Conservation (phyloP, 2,329 filamentous ascomycete species). For the Fusarium multiceps region DNA sequence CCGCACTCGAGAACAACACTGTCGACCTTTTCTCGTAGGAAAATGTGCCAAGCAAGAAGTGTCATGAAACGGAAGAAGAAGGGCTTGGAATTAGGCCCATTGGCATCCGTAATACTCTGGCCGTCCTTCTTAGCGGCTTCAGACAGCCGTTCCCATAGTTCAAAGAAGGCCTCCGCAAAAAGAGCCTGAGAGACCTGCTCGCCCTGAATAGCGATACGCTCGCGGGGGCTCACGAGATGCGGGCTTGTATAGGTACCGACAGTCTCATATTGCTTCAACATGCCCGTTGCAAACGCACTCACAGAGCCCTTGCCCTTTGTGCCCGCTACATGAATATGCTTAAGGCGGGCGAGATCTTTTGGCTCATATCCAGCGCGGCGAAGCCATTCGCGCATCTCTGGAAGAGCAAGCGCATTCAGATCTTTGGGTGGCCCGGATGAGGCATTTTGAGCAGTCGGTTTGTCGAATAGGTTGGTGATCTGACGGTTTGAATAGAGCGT, state of each 20-base stretch:
- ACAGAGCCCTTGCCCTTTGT: conserved; percentile 96
- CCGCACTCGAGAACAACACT: conserved; percentile 91
- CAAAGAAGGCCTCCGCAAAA: conserved; percentile 84
- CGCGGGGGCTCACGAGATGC: conserved; percentile 83
- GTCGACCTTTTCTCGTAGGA: conserved; percentile 78
- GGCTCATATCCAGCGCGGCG: conserved; percentile 77
- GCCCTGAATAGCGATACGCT: conserved; percentile 85
- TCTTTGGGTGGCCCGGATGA: conserved; percentile 55
- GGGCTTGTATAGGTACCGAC: conserved; percentile 88
- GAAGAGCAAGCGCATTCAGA: conserved; percentile 79
- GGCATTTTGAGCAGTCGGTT: conserved; percentile 47
- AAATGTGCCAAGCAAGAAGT: conserved; percentile 86
- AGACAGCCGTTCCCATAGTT: conserved; percentile 77
- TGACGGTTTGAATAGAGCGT: conserved; percentile 83
- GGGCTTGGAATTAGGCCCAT: conserved; percentile 75
- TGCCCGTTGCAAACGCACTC: conserved; percentile 83
- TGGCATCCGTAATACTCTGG: conserved; percentile 55
- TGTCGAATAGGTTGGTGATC: conserved; percentile 64
- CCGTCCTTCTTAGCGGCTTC: conserved; percentile 52
- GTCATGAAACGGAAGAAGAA: conserved; percentile 95
- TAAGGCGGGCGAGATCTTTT: conserved; percentile 56
- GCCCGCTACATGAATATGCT: conserved; percentile 84
- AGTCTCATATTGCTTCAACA: conserved; percentile 66
- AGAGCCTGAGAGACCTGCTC: conserved; percentile 72
- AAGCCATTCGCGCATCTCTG: conserved; percentile 85